Evolutionary conservation across 305 asterid species (phyloP), one percentile per base, ranked within the genome.

Genomic region (Plantago lanceolata): DNA sequence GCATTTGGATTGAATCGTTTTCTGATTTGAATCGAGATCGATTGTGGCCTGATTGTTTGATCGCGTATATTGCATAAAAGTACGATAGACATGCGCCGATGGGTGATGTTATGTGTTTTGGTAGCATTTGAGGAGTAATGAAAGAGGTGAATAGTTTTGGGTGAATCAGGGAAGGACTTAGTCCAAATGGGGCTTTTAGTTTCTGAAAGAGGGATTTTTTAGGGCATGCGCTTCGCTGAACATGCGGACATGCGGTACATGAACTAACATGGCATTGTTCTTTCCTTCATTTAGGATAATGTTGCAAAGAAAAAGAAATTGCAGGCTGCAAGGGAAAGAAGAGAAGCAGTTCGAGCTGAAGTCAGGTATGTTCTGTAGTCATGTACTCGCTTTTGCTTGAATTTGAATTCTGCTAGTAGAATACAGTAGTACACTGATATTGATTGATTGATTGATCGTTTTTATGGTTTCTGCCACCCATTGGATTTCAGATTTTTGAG

Each of bases 231-330:
- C 26, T 26, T 61, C 1, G 16, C 44, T 2, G 9, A 11, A n/a
- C 45, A 20, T 3, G 8, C 59, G 21, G 37, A 9, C 0, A 7
- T n/a, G 26, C 51, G 44, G 6, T 51, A 2, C 40, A 70, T 26
- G 47, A n/a, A n/a, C 28, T 51, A 26, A 37, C 37, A 20, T 37
- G 20, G 24, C n/a, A 31, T 44, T 60, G 33, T 47, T 44, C 18
- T 33, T 52, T 50, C 45, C 18, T 37, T 33, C 16, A 17, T 45
- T 40, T 66, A 85, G 86, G 88, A 76, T 63, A 66, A n/a, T 63
- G 88, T 82, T 61, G 79, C 82, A 16, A 82, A 66, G 75, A 85
- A 82, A 81, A 81, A 71, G 72, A 82, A 85, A 79, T 43, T 82
- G 80, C 67, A 67, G 70, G 79, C 81, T 67, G 81, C 85, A 53